Conservation (phyloP, 208 protist genomes). For the Borovskyia barvae region DNA sequence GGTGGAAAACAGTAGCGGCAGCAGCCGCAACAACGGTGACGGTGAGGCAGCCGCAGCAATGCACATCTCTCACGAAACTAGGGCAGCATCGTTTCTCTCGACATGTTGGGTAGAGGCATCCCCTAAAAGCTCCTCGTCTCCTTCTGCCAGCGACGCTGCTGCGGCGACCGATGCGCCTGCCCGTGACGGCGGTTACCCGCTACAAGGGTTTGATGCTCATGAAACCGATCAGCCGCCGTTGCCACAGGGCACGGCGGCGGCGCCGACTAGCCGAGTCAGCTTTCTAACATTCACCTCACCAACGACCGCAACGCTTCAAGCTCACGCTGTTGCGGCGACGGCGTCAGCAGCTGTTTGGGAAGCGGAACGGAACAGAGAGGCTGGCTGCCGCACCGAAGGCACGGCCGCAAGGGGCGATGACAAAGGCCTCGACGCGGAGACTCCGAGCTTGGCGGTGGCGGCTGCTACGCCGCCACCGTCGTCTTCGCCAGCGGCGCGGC, state of each 20-base stretch:
- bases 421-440: neutral
- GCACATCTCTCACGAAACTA: too few relatives aligned
- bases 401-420: neutral
- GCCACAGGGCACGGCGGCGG: neutral
- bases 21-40: too few relatives aligned
- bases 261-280: neutral
- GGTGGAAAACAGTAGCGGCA: too few relatives aligned
- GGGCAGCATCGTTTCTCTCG: too few relatives aligned
- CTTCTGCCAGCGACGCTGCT: too few relatives aligned
- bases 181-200: too few relatives aligned
- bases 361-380: neutral
- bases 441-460: neutral
- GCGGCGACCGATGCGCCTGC: too few relatives aligned
- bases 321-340: neutral
- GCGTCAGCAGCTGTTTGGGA: neutral
- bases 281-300: neutral
- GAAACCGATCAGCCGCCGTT: too few relatives aligned
- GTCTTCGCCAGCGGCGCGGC: neutral
- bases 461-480: neutral
- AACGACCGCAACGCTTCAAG: neutral
- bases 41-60: too few relatives aligned
- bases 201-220: too few relatives aligned
- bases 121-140: too few relatives aligned
- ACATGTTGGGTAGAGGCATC: too few relatives aligned
- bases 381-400: neutral